Percentiles rank a stretch among this genome's conserved stretches.
Evolutionary conservation across 176 grass and related monocot species (phyloP).

Genomic region (Rhynchospora pubera): DNA sequence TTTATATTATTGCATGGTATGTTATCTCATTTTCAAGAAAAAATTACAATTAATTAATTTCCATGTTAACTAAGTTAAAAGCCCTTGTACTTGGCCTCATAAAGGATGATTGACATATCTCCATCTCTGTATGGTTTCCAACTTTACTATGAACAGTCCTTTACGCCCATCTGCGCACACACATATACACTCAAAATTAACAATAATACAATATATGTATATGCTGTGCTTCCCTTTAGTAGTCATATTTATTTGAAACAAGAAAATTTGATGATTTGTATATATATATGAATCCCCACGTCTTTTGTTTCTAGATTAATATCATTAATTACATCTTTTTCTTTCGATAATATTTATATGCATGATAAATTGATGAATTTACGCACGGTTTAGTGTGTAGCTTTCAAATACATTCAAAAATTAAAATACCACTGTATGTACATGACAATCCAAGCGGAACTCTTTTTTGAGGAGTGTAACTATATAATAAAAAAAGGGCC

Average conservation of each 20-base stretch:
- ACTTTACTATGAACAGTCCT: background rate
- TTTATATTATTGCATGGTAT: too few relatives aligned
- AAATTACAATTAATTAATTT: background rate
- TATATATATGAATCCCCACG: too few relatives aligned
- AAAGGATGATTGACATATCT: background rate
- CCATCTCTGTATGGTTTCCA: background rate
- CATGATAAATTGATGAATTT: too few relatives aligned
- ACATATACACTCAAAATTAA: too few relatives aligned
- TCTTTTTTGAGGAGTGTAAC: background rate
- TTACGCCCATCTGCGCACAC: too few relatives aligned
- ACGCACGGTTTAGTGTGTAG: background rate
- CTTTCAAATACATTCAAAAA: background rate
- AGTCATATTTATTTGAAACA: too few relatives aligned
- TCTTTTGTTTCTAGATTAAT: background rate
- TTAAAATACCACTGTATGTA: background rate
- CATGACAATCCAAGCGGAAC: background rate
- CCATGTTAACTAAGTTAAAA: background rate
- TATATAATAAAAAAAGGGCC: background rate
- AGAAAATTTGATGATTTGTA: too few relatives aligned
- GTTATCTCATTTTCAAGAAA: too few relatives aligned
- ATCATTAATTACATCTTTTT: background rate
- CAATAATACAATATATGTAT: too few relatives aligned
- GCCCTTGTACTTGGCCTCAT: background rate
- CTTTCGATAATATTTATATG: too few relatives aligned
- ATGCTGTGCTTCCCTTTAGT: too few relatives aligned